Conservation (phyloP, 768 basidiomycete species). For the Nevesoporus exiguus region DNA sequence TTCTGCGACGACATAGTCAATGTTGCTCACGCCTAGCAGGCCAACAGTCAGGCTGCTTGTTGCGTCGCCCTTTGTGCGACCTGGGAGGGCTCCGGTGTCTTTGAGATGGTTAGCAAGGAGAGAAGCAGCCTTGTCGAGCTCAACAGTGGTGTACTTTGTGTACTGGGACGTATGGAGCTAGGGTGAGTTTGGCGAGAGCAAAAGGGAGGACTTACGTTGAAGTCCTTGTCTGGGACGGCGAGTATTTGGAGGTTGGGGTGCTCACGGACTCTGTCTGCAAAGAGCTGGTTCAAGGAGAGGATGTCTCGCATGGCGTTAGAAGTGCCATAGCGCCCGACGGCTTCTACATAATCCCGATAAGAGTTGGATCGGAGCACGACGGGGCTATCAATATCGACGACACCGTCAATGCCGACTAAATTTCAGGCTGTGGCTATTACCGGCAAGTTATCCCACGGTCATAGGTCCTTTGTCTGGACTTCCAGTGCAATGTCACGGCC, state of each 20-base stretch:
- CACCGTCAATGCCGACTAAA: no score
- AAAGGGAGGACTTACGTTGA: conserved; percentile 13
- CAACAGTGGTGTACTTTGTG: conserved; percentile 22
- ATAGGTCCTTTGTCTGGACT: no score
- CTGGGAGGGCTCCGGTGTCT: conserved; percentile 16
- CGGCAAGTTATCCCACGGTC: no score
- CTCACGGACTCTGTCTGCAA: conserved; percentile 17
- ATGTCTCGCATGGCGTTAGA: conserved; percentile 17
- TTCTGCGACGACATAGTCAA: conserved; percentile 14
- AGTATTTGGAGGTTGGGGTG: conserved; percentile 22
- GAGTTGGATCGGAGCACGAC: no score
- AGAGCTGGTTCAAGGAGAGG: conserved; percentile 28
- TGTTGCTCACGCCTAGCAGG: conserved; percentile 26
- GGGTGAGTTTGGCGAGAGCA: background rate
- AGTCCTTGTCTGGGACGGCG: conserved; percentile 25
- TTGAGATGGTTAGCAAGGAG: conserved; percentile 24
- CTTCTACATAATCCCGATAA: no score
- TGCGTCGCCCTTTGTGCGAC: conserved; percentile 24
- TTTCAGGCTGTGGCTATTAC: no score
- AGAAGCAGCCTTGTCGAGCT: conserved; percentile 26
- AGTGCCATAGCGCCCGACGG: no score
- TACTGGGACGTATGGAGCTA: conserved; percentile 12
- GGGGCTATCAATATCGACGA: no score
- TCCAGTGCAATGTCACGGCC: no score
- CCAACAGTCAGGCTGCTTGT: conserved; percentile 26